These are phyloP conservation scores for Ziziphus jujuba DNA, from an alignment of 306 rosid genomes.

Conservation along the genomic window DNA sequence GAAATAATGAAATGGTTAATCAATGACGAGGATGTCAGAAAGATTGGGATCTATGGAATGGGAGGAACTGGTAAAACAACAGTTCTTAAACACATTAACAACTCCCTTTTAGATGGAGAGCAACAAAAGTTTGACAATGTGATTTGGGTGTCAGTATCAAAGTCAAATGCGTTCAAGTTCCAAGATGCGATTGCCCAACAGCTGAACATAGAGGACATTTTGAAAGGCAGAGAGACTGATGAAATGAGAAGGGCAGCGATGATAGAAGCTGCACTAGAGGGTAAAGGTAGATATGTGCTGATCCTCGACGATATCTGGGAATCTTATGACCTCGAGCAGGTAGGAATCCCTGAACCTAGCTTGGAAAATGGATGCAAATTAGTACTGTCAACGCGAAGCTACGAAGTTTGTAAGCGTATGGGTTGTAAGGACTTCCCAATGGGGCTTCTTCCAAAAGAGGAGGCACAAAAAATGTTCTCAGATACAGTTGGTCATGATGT, in stretches of 20 bases:
- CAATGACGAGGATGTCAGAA: too few relatives aligned
- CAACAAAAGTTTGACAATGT: too few relatives aligned
- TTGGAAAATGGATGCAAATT: slow-evolving; percentile 4
- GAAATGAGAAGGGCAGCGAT: neutral
- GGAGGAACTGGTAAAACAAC: too few relatives aligned
- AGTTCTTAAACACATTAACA: too few relatives aligned
- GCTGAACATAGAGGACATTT: too few relatives aligned
- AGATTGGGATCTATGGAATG: too few relatives aligned
- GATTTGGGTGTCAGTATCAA: too few relatives aligned
- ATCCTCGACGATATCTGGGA: slow-evolving; percentile 22
- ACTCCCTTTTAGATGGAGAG: too few relatives aligned
- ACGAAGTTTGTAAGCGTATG: slow-evolving; percentile 4
- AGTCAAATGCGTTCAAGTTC: too few relatives aligned
- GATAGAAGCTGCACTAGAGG: neutral
- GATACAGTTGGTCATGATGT: neutral
- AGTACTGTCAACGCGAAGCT: neutral
- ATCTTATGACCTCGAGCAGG: slow-evolving; percentile 1
- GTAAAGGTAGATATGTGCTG: neutral
- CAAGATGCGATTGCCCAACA: too few relatives aligned
- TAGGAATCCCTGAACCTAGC: slow-evolving; percentile 22
- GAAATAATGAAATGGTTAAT: too few relatives aligned
- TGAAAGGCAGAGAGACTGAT: too few relatives aligned
- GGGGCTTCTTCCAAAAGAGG: slow-evolving; percentile 11
- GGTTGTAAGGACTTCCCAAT: neutral
- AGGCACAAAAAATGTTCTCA: slow-evolving; percentile 11